phyloP scores from a whole-genome alignment of 768 basidiomycete genomes.

The Mycena floridula region DNA sequence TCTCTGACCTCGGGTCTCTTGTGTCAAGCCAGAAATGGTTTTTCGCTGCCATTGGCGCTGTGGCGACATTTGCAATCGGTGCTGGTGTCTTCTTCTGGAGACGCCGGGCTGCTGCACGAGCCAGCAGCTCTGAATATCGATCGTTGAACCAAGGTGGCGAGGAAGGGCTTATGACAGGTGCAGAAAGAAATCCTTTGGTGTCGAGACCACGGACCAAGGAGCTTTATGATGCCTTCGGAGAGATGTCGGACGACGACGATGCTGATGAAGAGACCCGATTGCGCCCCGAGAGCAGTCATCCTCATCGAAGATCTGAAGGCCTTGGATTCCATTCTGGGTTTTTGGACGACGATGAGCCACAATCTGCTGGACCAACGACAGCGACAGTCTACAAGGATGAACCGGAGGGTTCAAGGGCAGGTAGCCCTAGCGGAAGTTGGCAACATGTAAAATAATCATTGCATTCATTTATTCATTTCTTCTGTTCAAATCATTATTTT shows the following conservation, averaged over 20 bases:
- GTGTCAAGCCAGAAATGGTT: constrained; percentile 82
- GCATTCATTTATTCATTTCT: not conserved
- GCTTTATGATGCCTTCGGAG: constrained; percentile 95
- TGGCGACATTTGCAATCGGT: constrained; percentile 67
- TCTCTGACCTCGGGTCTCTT: constrained; percentile 69
- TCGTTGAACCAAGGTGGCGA: constrained; percentile 59
- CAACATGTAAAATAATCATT: constrained; percentile 32
- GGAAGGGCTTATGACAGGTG: constrained; percentile 64
- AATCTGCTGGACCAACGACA: not conserved
- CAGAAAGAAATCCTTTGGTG: not conserved
- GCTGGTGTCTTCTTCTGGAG: constrained; percentile 78
- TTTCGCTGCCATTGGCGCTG: constrained; percentile 77
- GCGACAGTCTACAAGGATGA: not conserved
- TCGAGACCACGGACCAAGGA: constrained; percentile 65
- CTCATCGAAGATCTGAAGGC: constrained; percentile 29
- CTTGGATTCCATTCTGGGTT: constrained; percentile 74
- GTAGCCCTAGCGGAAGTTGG: constrained; percentile 43
- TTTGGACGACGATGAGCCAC: constrained; percentile 72
- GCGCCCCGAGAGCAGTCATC: constrained; percentile 32
- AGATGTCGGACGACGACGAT: constrained; percentile 77
- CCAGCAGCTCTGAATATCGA: constrained; percentile 45
- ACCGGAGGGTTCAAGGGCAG: constrained; percentile 19
- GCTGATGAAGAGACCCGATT: constrained; percentile 69
- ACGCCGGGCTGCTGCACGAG: constrained; percentile 40
- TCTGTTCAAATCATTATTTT: not conserved